Evolutionary conservation across 805 yeast genomes (phyloP), one percentile per base, ranked within the genome.

Genomic region (Hanseniaspora lindneri): DNA sequence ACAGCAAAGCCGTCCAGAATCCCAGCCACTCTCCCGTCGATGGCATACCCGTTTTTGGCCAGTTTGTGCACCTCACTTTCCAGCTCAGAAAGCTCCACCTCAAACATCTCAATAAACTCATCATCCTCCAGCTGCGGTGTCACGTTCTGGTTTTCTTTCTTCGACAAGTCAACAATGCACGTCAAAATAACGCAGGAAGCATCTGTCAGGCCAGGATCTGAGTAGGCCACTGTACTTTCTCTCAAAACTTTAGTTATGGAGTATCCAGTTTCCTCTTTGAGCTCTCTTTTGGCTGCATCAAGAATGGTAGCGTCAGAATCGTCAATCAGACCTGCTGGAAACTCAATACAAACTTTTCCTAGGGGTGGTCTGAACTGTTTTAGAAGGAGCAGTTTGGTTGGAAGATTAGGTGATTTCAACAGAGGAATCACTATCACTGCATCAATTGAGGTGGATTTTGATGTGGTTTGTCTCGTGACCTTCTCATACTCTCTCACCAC

Each of bases 341-440:
- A 73, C 64, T 89, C 98, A 53, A 89, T 78, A 58, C 94, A 81
- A 7, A 89, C 85, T 17, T 86, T 89, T 47, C 74, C 80, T 3
- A 82, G 83, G 1, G 98, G 97, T 1, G 97, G 96, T 50, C 98
- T 73, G 66, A 82, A 89, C 62, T 89, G 98, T 60, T 84, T 85
- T 60, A 85, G 89, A 16, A 92, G 66, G 7, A 87, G 72, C 54
- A 66, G 69, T 30, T 68, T 64, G 52, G 75, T 77, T 3, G 77
- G 73, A 19, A 72, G 73, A 16, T 65, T 62, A 6, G 74, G 66
- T 24, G 69, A 65, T 53, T 76, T 72, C 44, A 87, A 64, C 16
- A 87, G 67, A 0, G 95, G 88, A 27, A 88, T 67, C 40, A 89
- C 80, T 3, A 89, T 88, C n/a, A 92, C 96, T 0, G 95, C 97